Base-by-base conservation (phyloP, 2,329 filamentous ascomycete species). In the Microdochium bolleyi region DNA sequence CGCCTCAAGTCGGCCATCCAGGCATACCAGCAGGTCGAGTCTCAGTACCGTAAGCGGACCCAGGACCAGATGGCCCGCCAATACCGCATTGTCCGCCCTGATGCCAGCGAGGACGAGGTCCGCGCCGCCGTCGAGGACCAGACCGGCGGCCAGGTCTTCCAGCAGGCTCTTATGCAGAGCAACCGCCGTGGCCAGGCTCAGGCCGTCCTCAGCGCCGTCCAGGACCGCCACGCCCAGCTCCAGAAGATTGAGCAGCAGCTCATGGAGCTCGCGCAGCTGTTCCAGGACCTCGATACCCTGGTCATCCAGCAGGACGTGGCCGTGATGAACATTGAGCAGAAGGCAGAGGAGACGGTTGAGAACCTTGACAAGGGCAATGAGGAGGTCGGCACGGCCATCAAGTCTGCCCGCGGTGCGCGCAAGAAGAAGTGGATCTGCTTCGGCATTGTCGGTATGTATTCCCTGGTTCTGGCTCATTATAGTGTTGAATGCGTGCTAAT, bases 1-100 rank as follows among this genome's bases (percentile, higher is more conserved):
- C 82, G 86, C 53, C 99, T 97, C 85, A 95, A 87, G 85, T 97
- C 97, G 89, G 89, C 88, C 73, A 96, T 97, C 74, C 95, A 99
- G 84, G 89, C 94, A 59, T 91, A 95, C 80, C 94, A 99, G 81
- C 92, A 96, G 79, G 89, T 99, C 62, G 94, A 99, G 83, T 92
- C 90, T 50, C 99, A 99, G 77, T 94, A 90, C 59, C 83, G 96
- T 69, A 96, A 95, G 85, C 83, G 99, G 71, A 97, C 97, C 89
- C 91, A 92, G 67, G 91, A 90, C 73, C 92, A 95, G 82, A 96
- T 96, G 88, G 92, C 85, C 59, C 83, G 94, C 52, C 91, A 96
- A 68, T 96, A 95, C 72, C 82, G 88, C 54, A 96, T 97, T 66
- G 92, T 94, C 52, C 82, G 84, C 58, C 89, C 91, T 22, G 85